Evolutionary conservation across 257 asterid species (phyloP).

Genomic region (Rhazya stricta): DNA sequence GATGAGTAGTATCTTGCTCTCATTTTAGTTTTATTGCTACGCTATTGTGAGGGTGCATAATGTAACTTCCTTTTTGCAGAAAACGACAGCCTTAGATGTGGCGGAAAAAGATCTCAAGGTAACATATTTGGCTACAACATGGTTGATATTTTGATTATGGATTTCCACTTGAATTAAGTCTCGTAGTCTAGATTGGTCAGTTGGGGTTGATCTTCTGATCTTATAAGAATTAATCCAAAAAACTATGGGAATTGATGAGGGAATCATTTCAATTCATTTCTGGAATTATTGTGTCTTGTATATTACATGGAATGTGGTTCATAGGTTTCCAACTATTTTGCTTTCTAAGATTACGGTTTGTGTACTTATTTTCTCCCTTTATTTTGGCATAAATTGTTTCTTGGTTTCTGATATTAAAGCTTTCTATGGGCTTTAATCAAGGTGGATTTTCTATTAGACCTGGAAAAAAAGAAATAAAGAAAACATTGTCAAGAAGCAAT

Average conservation of each 20-base stretch:
- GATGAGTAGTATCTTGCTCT: not conserved
- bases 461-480: too few species aligned
- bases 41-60: conserved; percentile 13
- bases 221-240: not conserved
- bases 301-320: not conserved
- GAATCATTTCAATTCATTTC: not conserved
- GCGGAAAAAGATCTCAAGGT: conserved; percentile 91
- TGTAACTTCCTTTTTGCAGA: conserved; percentile 55
- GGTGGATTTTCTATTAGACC: not conserved
- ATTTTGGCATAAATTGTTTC: not conserved
- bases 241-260: not conserved
- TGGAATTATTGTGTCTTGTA: not conserved
- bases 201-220: not conserved
- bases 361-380: not conserved
- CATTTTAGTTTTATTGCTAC: not conserved
- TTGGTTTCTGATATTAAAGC: not conserved
- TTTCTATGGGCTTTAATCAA: not conserved
- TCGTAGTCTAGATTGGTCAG: not conserved
- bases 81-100: conserved; percentile 72
- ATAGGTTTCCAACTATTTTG: not conserved
- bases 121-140: conserved; percentile 25
- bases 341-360: not conserved
- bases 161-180: not conserved
- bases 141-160: not conserved
- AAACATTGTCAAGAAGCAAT: not conserved